Base-by-base conservation (phyloP, 371 early-diverging fungal species). In the Massospora cicadina region DNA sequence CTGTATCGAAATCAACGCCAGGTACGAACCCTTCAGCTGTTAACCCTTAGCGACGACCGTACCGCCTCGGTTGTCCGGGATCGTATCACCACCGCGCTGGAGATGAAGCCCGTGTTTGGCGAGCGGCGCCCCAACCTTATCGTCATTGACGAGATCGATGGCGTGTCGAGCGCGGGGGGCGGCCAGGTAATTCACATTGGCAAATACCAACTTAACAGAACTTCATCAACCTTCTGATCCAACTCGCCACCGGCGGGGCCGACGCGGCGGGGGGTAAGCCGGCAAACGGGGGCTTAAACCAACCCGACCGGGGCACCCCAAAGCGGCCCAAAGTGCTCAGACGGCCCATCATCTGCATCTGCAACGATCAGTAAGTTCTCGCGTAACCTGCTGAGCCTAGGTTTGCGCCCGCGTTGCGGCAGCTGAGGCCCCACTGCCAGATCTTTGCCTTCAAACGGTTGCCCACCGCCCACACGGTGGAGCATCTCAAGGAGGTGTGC, bases 101-200 rank as follows among this genome's bases (percentile, higher is more conserved):
- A 88, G 64, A 82, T 82, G 64, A 85, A 90, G 65, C 80, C 87
- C 1, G 79, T 91, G 60, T 70, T 81, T 32, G 67, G 73, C 32
- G 66, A 67, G 60, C 75, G 78, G 53, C 85, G 80, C 66, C 96
- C 96, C 21, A 90, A 86, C 65, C 68, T 94, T 26, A 70, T 96
- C 25, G 81, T 98, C 33, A 89, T 98, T 67, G 98, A 98, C 72
- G 98, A 96, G 73, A 91, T 98, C 67, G 98, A 98, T 74, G 98
- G 98, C 53, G 95, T 84, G 0, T 86, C 88, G 43, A 71, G 77
- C 1, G 79, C 83, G 43, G 77, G 78, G 26, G 85, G 87, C 2
- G 84, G 80, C 27, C 78, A 77, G 33, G 76, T 72, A 64, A 54
- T n/a, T 29, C 23, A 43, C 2, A 17, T 21, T 59, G 60, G 2